These are phyloP conservation scores for Corrigiola litoralis DNA, from an alignment of 179 eudicot species.

Conservation along the genomic window DNA sequence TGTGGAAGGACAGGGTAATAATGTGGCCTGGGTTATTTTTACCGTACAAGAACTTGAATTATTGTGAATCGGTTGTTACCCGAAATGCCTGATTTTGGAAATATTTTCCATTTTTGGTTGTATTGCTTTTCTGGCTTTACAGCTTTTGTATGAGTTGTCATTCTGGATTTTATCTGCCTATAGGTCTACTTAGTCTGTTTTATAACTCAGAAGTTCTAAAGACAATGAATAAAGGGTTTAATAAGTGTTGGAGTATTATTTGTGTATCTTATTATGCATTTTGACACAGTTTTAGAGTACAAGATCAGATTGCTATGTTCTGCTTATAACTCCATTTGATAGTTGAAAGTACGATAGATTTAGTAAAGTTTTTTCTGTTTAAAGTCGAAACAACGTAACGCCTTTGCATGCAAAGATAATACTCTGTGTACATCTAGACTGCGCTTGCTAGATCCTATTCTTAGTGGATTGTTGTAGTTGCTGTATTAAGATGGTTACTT, in stretches of 20 bases:
- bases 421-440: background rate
- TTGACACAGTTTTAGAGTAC: background rate
- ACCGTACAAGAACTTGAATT: slow-evolving; percentile 18
- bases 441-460: background rate
- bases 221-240: background rate
- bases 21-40: slow-evolving; percentile 1
- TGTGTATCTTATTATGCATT: background rate
- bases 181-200: slow-evolving; percentile 9
- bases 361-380: background rate
- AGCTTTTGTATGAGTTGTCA: slow-evolving; percentile 26
- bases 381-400: background rate
- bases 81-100: slow-evolving; percentile 17
- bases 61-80: slow-evolving; percentile 12
- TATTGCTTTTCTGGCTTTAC: slow-evolving; percentile 23
- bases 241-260: background rate
- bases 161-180: slow-evolving; percentile 18
- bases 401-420: background rate
- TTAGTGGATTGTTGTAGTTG: background rate
- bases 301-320: background rate
- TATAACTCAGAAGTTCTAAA: background rate
- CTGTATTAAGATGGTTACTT: background rate
- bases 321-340: too few species aligned
- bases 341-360: background rate
- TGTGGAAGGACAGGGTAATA: slow-evolving; percentile 10
- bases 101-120: slow-evolving; percentile 23